Percentiles rank a stretch among this genome's conserved stretches.
Evolutionary conservation across 2,329 filamentous ascomycete species (phyloP).

Genomic region (Zarea fungicola): DNA sequence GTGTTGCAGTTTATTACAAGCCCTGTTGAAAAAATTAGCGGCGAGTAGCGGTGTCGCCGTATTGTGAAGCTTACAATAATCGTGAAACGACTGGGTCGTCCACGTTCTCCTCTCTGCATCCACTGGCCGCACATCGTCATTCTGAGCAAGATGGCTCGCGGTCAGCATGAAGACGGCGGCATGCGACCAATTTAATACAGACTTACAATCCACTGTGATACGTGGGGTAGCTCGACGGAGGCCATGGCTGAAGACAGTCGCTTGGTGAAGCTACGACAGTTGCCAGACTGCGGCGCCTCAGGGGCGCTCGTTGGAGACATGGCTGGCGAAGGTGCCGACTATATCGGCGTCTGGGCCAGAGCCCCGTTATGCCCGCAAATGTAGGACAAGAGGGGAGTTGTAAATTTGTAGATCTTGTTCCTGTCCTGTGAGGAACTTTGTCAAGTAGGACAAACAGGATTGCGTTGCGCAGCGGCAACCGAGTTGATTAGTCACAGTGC

Average conservation of each 20-base stretch:
- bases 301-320: not conserved
- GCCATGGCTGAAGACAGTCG: conserved; percentile 1
- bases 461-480: no score
- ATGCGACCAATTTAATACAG: not conserved
- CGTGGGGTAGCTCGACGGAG: conserved; percentile 24
- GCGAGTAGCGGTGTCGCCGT: not conserved
- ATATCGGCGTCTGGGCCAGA: not conserved
- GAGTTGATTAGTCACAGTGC: no score
- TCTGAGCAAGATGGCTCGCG: conserved; percentile 23
- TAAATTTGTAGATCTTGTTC: no score
- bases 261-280: conserved; percentile 1
- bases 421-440: no score
- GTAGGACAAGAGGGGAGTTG: not conserved
- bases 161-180: not conserved
- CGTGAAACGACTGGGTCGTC: conserved; percentile 36
- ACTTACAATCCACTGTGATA: conserved; percentile 30
- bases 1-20: conserved; percentile 43
- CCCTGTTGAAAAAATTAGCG: conserved; percentile 26
- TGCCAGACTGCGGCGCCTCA: not conserved
- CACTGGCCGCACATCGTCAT: conserved; percentile 47
- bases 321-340: not conserved
- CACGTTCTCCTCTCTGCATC: conserved; percentile 38
- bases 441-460: no score
- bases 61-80: conserved; percentile 32
- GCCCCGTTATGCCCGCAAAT: not conserved